These are phyloP conservation scores for Microascus cirrosus DNA, from an alignment of 2,329 filamentous ascomycete genomes.

Conservation along the genomic window DNA sequence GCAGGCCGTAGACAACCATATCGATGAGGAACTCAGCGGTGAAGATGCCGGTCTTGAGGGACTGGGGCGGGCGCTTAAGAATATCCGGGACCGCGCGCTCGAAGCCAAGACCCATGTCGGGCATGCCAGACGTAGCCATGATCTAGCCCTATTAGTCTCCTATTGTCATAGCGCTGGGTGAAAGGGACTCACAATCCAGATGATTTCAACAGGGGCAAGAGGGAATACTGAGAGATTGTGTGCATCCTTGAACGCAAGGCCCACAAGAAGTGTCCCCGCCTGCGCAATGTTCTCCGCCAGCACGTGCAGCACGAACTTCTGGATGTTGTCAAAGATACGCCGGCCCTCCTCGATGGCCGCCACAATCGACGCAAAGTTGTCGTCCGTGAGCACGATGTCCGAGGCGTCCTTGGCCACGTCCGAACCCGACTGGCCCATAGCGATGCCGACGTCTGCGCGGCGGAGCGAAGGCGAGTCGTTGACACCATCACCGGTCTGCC, in stretches of 20 bases:
- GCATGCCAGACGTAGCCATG: slow-evolving; percentile 65
- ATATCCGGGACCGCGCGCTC: slow-evolving; percentile 60
- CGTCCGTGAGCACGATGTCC: slow-evolving; percentile 59
- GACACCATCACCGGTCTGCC: slow-evolving; percentile 56
- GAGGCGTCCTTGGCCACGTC: slow-evolving; percentile 55
- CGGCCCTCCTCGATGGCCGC: slow-evolving; percentile 62
- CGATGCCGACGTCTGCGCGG: slow-evolving; percentile 60
- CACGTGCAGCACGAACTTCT: slow-evolving; percentile 62
- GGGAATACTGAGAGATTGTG: slow-evolving; percentile 59
- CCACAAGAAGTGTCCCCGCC: slow-evolving; percentile 57
- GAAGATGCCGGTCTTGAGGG: slow-evolving; percentile 51
- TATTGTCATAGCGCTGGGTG: neutral
- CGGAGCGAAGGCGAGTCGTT: slow-evolving; percentile 64
- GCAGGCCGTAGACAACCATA: slow-evolving; percentile 57
- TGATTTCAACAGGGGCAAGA: slow-evolving; percentile 62
- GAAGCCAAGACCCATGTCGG: slow-evolving; percentile 68
- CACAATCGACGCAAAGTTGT: slow-evolving; percentile 64
- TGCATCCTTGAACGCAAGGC: slow-evolving; percentile 59
- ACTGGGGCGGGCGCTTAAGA: slow-evolving; percentile 55
- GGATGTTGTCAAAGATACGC: slow-evolving; percentile 64
- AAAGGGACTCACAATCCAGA: slow-evolving; percentile 46
- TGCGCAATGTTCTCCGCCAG: slow-evolving; percentile 63
- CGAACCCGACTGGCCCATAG: slow-evolving; percentile 50
- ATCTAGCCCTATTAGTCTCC: slow-evolving; percentile 25
- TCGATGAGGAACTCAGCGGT: slow-evolving; percentile 55